Evolutionary conservation across 2,329 filamentous ascomycete species (phyloP).

Genomic region (Dothistroma pini): DNA sequence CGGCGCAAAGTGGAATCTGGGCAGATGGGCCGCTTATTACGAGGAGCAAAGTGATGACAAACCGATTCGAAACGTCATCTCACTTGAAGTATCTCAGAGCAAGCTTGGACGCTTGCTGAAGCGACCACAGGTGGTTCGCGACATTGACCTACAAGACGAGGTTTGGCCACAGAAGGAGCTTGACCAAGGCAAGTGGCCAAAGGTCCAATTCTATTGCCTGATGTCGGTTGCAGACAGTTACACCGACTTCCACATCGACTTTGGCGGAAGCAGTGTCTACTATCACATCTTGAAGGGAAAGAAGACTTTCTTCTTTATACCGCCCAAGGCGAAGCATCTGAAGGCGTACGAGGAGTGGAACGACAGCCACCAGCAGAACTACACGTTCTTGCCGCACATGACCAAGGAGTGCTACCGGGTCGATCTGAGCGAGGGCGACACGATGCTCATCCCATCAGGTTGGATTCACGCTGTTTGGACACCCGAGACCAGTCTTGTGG

Average conservation of each 20-base stretch:
- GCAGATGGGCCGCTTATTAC: conserved; percentile 65
- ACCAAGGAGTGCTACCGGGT: conserved; percentile 65
- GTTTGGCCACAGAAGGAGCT: conserved; percentile 54
- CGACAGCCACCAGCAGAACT: conserved; percentile 62
- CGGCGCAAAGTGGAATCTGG: conserved; percentile 62
- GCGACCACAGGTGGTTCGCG: conserved; percentile 61
- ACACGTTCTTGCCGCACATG: conserved; percentile 61
- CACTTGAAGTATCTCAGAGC: conserved; percentile 63
- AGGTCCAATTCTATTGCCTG: conserved; percentile 65
- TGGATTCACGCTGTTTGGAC: conserved; percentile 73
- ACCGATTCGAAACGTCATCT: conserved; percentile 65
- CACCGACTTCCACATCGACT: conserved; percentile 70
- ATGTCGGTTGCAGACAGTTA: conserved; percentile 71
- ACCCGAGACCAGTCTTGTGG: conserved; percentile 64
- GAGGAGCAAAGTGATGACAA: conserved; percentile 59
- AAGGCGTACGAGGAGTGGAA: conserved; percentile 71
- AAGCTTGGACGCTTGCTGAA: conserved; percentile 59
- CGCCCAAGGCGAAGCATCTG: conserved; percentile 63
- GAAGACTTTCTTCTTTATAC: conserved; percentile 70
- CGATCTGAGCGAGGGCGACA: conserved; percentile 63
- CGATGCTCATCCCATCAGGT: conserved; percentile 66
- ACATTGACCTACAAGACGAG: conserved; percentile 56
- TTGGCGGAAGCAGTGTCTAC: conserved; percentile 66
- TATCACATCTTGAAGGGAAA: conserved; percentile 67
- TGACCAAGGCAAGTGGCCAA: conserved; percentile 56